Percentiles rank a stretch among this genome's conserved stretches.
Evolutionary conservation across 2,329 filamentous ascomycete species (phyloP).

Genomic region (Arthrobotrys sinensis): DNA sequence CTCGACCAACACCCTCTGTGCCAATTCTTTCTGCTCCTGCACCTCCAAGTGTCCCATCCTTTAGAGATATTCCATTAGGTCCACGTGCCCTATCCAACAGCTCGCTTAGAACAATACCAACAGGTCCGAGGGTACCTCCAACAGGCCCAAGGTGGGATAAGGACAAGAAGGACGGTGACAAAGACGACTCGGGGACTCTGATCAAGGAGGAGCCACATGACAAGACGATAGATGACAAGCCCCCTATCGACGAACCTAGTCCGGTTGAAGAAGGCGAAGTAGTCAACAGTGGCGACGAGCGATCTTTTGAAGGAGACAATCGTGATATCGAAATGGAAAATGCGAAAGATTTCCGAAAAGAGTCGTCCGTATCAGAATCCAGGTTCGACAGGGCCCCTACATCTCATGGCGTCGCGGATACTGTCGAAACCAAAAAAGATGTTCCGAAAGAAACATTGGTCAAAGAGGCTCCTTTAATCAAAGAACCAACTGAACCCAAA

Average conservation of each 20-base stretch:
- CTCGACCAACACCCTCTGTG: constrained; percentile 47
- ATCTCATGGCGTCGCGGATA: constrained; percentile 22
- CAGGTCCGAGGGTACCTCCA: constrained; percentile 43
- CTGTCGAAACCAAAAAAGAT: constrained; percentile 41
- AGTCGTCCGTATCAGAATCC: constrained; percentile 14
- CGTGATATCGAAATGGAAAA: constrained; percentile 55
- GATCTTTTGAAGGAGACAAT: constrained; percentile 41
- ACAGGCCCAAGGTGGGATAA: constrained; percentile 58
- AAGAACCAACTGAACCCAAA: constrained; percentile 55
- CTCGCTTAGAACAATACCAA: constrained; percentile 54
- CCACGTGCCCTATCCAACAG: constrained; percentile 51
- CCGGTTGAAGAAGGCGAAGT: constrained; percentile 59
- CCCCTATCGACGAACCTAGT: constrained; percentile 52
- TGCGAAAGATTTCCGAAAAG: constrained; percentile 36
- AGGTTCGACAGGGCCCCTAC: constrained; percentile 34
- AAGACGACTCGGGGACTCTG: constrained; percentile 41
- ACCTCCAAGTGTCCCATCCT: constrained; percentile 55
- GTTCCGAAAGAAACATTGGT: constrained; percentile 31
- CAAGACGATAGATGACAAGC: constrained; percentile 45
- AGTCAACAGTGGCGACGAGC: constrained; percentile 51
- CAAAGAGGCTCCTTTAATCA: constrained; percentile 44
- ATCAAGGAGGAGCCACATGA: constrained; percentile 54
- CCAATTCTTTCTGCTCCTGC: constrained; percentile 53
- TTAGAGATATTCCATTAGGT: constrained; percentile 54
- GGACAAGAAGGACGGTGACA: constrained; percentile 57